Conservation (phyloP, 2,329 filamentous ascomycete genomes). For the Penicillium sp. region DNA sequence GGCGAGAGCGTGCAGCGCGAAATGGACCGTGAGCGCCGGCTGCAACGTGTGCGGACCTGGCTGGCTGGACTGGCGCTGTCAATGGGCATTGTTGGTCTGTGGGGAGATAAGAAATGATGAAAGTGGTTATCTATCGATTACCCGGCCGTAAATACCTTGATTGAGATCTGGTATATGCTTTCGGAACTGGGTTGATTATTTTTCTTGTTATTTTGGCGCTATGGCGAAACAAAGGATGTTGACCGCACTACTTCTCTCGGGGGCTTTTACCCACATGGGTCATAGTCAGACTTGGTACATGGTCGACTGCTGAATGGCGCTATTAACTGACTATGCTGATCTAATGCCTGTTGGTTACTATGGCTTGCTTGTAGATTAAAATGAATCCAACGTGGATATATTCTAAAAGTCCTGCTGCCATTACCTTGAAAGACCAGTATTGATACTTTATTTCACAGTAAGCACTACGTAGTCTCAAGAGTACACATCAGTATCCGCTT, state of each 20-base stretch:
- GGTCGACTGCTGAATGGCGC: neutral
- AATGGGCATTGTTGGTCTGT: constrained; percentile 50
- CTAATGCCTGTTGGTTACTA: neutral
- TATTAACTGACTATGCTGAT: neutral
- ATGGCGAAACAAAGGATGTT: constrained; percentile 9
- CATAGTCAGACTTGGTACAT: neutral
- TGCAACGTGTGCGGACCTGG: constrained; percentile 40
- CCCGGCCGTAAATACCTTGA: neutral
- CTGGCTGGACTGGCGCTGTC: constrained; percentile 44
- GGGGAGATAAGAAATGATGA: constrained; percentile 41
- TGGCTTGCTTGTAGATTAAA: neutral
- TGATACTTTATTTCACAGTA: neutral
- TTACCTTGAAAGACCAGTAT: neutral
- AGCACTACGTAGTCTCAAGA: neutral
- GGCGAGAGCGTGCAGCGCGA: constrained; percentile 47
- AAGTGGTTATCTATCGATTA: neutral
- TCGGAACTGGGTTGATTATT: neutral
- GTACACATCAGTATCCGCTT: neutral
- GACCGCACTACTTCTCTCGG: neutral
- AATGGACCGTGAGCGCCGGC: constrained; percentile 43
- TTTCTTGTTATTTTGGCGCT: neutral
- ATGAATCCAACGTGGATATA: neutral
- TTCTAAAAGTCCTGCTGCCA: neutral
- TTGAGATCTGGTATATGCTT: neutral
- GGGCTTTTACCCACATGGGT: neutral